phyloP scores from a whole-genome alignment of 371 early-diverging fungal species.

The Coemansia sp. region DNA sequence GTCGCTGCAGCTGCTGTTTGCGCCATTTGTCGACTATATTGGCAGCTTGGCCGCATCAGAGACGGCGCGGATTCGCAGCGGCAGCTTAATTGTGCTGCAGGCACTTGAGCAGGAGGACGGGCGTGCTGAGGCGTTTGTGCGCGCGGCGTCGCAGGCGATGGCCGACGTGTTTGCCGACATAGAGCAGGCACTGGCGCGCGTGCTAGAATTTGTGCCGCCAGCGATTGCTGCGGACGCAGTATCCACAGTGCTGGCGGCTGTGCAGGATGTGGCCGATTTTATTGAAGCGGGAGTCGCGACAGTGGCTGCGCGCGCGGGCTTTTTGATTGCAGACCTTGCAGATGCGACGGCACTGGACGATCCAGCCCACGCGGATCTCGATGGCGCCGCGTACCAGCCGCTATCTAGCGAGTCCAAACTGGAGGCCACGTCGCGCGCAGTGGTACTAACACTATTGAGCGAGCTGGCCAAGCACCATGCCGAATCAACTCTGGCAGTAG shows the following conservation, averaged over 20 bases:
- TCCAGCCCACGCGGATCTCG: not conserved
- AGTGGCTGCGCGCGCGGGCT: not conserved
- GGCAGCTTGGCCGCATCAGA: not conserved
- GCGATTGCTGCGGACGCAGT: slow-evolving; percentile 9
- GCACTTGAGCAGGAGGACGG: slow-evolving; percentile 1
- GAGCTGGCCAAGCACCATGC: slow-evolving; percentile 11
- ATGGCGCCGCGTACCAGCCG: slow-evolving; percentile 17
- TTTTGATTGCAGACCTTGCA: not conserved
- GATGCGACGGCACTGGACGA: not conserved
- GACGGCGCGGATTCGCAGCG: slow-evolving; percentile 5
- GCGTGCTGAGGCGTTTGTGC: slow-evolving; percentile 13
- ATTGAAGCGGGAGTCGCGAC: slow-evolving; percentile 6
- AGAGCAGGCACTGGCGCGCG: slow-evolving; percentile 14
- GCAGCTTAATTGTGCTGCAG: slow-evolving; percentile 11
- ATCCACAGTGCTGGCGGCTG: slow-evolving; percentile 5
- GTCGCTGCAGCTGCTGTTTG: not conserved
- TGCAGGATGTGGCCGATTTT: not conserved
- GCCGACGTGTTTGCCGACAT: slow-evolving; percentile 27
- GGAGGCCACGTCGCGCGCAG: slow-evolving; percentile 13
- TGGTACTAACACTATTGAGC: slow-evolving; percentile 21
- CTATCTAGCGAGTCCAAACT: slow-evolving; percentile 26
- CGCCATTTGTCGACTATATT: not conserved
- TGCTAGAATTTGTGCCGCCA: slow-evolving; percentile 21
- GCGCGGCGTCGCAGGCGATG: slow-evolving; percentile 19
- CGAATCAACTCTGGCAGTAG: slow-evolving; percentile 2